These are phyloP conservation scores for Capsicum pubescens DNA, from an alignment of 257 asterid species.

Conservation along the genomic window DNA sequence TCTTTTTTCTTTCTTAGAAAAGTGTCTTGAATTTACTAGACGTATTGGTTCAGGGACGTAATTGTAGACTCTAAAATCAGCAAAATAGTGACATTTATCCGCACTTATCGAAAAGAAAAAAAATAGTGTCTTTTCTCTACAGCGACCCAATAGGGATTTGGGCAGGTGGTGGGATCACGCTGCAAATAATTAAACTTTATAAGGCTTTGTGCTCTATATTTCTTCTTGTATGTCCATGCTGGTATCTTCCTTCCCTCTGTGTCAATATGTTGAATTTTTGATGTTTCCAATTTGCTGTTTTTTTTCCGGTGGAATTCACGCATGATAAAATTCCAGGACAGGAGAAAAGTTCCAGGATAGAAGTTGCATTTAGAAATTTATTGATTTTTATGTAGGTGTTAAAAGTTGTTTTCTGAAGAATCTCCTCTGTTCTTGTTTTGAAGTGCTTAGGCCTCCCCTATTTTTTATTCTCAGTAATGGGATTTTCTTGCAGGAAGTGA, in stretches of 20 bases:
- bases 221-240: not conserved
- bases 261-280: not conserved
- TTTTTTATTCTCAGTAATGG: not conserved
- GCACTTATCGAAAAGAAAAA: not conserved
- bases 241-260: not conserved
- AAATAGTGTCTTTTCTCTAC: not conserved
- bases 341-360: not conserved
- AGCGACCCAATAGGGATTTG: not conserved
- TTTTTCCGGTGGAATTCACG: not conserved
- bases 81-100: not conserved
- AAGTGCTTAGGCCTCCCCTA: not conserved
- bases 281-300: not conserved
- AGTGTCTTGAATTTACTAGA: not conserved
- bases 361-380: slow-evolving; percentile 21
- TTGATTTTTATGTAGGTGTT: not conserved
- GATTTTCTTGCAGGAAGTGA: not conserved
- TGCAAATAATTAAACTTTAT: not conserved
- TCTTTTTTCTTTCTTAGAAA: not conserved
- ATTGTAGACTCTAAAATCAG: not conserved
- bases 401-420: not conserved
- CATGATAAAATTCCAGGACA: not conserved
- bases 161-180: not conserved
- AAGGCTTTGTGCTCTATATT: slow-evolving; percentile 6
- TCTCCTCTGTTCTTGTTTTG: slow-evolving; percentile 4
- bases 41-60: not conserved